Percentiles rank a stretch among this genome's conserved stretches.
These are phyloP conservation scores for Teratosphaeria pseudoeucalypti DNA, from an alignment of 2,329 filamentous ascomycete species.

Conservation along the genomic window DNA sequence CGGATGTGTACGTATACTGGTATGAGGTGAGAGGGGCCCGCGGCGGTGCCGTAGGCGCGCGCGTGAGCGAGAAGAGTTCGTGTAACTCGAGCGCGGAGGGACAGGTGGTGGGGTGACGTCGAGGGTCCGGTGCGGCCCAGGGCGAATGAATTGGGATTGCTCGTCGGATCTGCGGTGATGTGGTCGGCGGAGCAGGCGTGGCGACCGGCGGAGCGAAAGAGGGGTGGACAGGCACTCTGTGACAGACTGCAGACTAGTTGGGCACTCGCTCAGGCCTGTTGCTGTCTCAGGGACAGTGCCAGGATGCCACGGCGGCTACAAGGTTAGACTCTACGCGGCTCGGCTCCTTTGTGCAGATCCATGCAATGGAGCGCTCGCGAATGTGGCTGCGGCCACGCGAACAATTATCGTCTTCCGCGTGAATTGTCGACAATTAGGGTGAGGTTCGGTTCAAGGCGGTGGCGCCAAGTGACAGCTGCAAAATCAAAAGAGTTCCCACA, in stretches of 20 bases:
- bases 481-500: not conserved
- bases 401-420: not conserved
- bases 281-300: not conserved
- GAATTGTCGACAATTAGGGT: not conserved
- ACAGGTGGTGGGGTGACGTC: not conserved
- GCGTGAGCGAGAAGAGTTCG: not conserved
- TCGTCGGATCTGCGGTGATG: not conserved
- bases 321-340: not conserved
- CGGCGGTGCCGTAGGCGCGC: not conserved
- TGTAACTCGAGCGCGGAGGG: not conserved
- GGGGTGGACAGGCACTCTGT: not conserved
- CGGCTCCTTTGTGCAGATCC: not conserved
- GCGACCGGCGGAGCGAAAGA: not conserved
- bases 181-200: not conserved
- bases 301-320: not conserved
- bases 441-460: not conserved
- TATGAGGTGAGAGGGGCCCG: not conserved
- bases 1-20: not conserved
- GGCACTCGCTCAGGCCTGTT: not conserved
- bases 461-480: not conserved
- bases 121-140: not conserved
- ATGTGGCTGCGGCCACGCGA: not conserved
- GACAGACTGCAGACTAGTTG: not conserved
- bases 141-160: not conserved
- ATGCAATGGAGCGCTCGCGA: not conserved